Percentiles rank a stretch among this genome's conserved stretches.
Conservation (phyloP, 2,329 filamentous ascomycete species). For the Pseudonectria foliicola region DNA sequence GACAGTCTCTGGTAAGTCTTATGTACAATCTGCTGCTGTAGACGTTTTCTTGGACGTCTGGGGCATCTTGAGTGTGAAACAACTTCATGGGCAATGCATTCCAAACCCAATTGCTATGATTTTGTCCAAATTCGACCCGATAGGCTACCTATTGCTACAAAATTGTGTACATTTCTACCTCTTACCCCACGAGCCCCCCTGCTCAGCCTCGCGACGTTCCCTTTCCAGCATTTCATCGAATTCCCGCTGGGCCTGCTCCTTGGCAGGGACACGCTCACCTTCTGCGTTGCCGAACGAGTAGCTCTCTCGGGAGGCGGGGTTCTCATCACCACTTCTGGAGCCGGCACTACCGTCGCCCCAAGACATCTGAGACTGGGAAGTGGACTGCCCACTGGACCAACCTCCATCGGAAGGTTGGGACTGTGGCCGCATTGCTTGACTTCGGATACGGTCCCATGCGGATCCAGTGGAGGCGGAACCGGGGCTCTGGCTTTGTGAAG, state of each 20-base stretch:
- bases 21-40: too few species aligned
- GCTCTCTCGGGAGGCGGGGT: conserved; percentile 14
- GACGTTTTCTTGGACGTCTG: too few species aligned
- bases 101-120: background rate
- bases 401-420: conserved; percentile 10
- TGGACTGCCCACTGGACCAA: too few species aligned
- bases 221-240: conserved; percentile 43
- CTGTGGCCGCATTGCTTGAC: conserved; percentile 13
- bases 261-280: conserved; percentile 31
- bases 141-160: conserved; percentile 1
- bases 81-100: too few species aligned
- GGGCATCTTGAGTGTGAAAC: too few species aligned
- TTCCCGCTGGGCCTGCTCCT: conserved; percentile 41
- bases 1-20: too few species aligned
- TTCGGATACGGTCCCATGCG: conserved; percentile 39
- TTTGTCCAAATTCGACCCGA: background rate
- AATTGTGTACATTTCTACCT: conserved; percentile 6
- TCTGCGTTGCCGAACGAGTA: conserved; percentile 31
- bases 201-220: conserved; percentile 30
- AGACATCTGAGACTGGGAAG: background rate
- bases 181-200: conserved; percentile 21
- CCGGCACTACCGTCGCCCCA: conserved; percentile 23
- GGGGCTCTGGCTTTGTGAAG: conserved; percentile 17
- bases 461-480: conserved; percentile 22
- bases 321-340: conserved; percentile 2